These are phyloP conservation scores for Pyrenophora teres DNA, from an alignment of 2,329 filamentous ascomycete species.

Conservation along the genomic window DNA sequence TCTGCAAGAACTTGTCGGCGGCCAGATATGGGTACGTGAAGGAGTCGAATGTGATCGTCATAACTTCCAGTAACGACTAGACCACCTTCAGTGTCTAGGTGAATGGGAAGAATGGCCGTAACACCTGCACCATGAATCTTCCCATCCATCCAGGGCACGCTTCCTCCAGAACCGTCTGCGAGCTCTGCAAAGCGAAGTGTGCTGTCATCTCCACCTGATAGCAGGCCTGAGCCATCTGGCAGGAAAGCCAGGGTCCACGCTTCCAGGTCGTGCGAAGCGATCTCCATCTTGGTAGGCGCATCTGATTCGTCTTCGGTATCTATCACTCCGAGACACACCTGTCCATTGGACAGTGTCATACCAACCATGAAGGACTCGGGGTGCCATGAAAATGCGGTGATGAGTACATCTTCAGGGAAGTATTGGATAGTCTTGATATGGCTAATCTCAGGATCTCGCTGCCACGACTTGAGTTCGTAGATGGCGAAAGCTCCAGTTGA, in stretches of 20 bases:
- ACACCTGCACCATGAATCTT: slow-evolving; percentile 80
- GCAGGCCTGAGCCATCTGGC: slow-evolving; percentile 52
- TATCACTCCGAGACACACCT: slow-evolving; percentile 53
- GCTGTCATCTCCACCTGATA: slow-evolving; percentile 79
- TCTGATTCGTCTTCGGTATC: slow-evolving; percentile 34
- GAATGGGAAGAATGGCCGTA: slow-evolving; percentile 79
- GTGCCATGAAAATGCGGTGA: slow-evolving; percentile 77
- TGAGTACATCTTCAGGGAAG: slow-evolving; percentile 64
- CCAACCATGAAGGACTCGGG: slow-evolving; percentile 63
- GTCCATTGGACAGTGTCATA: slow-evolving; percentile 72
- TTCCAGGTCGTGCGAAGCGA: slow-evolving; percentile 61
- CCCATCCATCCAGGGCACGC: slow-evolving; percentile 53
- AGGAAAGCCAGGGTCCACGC: slow-evolving; percentile 74
- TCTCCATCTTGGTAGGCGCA: slow-evolving; percentile 18
- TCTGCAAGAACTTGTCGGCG: slow-evolving; percentile 64
- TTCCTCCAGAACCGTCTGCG: slow-evolving; percentile 14
- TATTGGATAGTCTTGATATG: slow-evolving; percentile 53
- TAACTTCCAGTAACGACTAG: slow-evolving; percentile 87
- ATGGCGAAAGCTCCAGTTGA: slow-evolving; percentile 74
- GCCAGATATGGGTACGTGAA: slow-evolving; percentile 50
- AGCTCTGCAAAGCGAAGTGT: slow-evolving; percentile 55
- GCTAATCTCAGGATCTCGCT: slow-evolving; percentile 18
- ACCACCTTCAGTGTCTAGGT: slow-evolving; percentile 49
- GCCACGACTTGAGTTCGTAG: slow-evolving; percentile 55
- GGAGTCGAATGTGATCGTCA: slow-evolving; percentile 79